phyloP scores from a whole-genome alignment of 2,329 filamentous ascomycete species.

The Cryphonectria carpinicola region DNA sequence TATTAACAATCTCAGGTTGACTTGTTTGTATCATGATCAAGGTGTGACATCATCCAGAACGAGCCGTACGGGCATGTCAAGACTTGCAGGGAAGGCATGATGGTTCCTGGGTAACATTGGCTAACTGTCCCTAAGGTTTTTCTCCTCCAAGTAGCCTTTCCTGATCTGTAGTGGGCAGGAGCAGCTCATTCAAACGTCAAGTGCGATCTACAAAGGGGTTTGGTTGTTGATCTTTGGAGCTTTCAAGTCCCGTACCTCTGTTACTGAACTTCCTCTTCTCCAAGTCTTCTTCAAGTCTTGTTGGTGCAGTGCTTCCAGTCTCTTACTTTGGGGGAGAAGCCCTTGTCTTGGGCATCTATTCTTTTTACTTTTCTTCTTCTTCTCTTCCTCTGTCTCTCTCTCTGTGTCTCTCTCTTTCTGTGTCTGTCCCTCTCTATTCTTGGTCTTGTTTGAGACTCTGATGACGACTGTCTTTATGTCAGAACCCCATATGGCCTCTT shows the following conservation, averaged over 20 bases:
- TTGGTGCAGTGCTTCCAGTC: conserved; percentile 17
- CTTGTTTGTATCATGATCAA: background rate
- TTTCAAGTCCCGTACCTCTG: background rate
- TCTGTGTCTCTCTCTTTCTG: background rate
- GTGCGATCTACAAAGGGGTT: background rate
- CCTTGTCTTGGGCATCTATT: conserved; percentile 15
- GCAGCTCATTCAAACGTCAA: background rate
- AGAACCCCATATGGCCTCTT: conserved; percentile 4
- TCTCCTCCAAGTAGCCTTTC: background rate
- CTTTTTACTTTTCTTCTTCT: background rate
- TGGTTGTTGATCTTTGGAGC: background rate
- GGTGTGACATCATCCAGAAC: background rate
- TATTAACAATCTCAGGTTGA: background rate
- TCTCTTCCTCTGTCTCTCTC: background rate
- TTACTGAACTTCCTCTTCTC: background rate
- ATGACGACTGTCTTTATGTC: conserved; percentile 1
- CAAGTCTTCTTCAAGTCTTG: conserved; percentile 20
- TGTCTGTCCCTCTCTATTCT: background rate
- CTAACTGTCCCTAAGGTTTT: background rate
- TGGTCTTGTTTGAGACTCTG: background rate
- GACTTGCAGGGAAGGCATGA: background rate
- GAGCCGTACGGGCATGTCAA: background rate
- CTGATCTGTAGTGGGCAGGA: background rate
- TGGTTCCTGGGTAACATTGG: background rate
- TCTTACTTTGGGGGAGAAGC: conserved; percentile 19